Base-by-base conservation (phyloP, 345 rosid species). In the Bruguiera sexangula region DNA sequence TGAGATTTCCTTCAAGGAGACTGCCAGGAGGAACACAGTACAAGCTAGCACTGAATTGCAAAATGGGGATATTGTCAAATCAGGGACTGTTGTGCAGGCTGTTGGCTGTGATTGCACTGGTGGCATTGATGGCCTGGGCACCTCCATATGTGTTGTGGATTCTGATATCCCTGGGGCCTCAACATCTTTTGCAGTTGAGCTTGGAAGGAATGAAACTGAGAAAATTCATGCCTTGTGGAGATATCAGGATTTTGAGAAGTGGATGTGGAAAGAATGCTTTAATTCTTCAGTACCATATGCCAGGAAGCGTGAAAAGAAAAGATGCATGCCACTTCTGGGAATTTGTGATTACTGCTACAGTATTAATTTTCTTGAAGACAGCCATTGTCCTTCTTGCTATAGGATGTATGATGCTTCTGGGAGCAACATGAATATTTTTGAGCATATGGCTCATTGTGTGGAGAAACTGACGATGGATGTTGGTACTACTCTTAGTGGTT, bases 211-310 rank as follows among this genome's bases (percentile, higher is more conserved):
- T 66, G 74, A 69, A 65, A 50, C 5, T 55, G 88, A 85, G 82
- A 75, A 65, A 80, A 75, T 57, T 52, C 70, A 73, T 26, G 77
- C 86, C 68, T 68, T 86, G 79, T 80, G 71, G 82, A 88, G 96
- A 75, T 88, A 85, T 69, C 81, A 79, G 69, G 96, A 84, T 66
- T 88, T 87, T 56, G 95, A 90, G 84, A 88, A 78, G 69, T 93
- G 96, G 96, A 85, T 90, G 82, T 85, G 92, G 86, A 87, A 79
- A 37, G 89, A 85, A 61, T 80, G 89, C 76, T 57, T 65, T 66
- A 71, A 68, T 79, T 77, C 88, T 6, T 70, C 60, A 1, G 56
- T 66, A 26, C 77, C 86, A 67, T 79, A 69, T 24, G 87, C 96
- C 65, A 63, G 30, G 51, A 85, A 88, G 82, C 84, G 75, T 73